Evolutionary conservation across 345 rosid species (phyloP), one percentile per base, ranked within the genome.

Genomic region (Odontarrhena argentea): DNA sequence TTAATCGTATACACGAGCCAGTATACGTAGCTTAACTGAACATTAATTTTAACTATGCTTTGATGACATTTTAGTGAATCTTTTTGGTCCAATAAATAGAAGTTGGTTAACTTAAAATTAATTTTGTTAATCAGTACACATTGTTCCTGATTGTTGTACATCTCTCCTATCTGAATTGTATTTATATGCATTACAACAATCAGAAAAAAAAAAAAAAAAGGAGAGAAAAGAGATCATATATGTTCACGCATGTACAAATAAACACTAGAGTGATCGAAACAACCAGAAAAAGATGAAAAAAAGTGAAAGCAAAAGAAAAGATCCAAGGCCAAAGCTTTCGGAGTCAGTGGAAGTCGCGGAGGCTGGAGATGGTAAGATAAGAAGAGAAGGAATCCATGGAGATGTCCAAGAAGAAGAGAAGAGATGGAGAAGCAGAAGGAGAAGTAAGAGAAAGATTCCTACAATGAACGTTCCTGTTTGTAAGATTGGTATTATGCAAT

Each of bases 371-470:
- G 77, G 73, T 53, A 41, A 28, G 47, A 40, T 2, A 14, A 74
- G 53, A 67, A 74, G 32, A 42, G 77, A 74, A 61, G 77, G 74
- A 24, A 67, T 14, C 77, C 77, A 74, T 54, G 73, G 59, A 54
- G 73, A 74, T 25, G 48, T 55, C 77, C 77, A 74, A 67, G 77
- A 54, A 54, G 77, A 67, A 67, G 77, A 67, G 0, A 74, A 67
- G 36, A 74, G 15, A 40, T 74, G 77, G 9, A 74, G 73, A 68
- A 74, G 35, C 38, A 74, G 3, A 34, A 74, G 77, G 34, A 74
- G 41, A 74, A 74, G 73, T 15, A 74, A 54, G 32, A 74, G 65
- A 30, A 74, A 8, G 13, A 47, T 54, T 37, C 77, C 77, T 10
- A 74, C 77, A 40, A 74, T 30, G 60, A 74, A 61, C 15, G 77